Percentiles rank a stretch among this genome's conserved stretches.
Conservation (phyloP, 2,329 filamentous ascomycete species). For the Fonsecaea erecta region DNA sequence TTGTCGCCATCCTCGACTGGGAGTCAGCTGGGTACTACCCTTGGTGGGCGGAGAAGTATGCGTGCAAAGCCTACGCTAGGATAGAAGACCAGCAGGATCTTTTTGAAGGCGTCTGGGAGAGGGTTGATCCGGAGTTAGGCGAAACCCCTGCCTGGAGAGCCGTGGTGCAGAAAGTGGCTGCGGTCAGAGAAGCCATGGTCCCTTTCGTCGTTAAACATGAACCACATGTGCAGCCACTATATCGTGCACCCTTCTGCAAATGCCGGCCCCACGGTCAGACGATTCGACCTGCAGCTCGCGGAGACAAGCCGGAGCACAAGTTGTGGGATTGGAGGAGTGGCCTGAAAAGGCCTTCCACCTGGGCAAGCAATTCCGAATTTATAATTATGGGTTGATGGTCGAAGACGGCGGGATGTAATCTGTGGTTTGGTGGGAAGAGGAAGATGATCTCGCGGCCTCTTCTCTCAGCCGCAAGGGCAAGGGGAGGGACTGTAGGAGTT, state of each 20-base stretch:
- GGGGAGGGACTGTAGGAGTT: background rate
- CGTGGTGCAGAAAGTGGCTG: background rate
- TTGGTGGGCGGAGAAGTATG: constrained; percentile 26
- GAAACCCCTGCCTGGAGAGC: background rate
- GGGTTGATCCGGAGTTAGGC: background rate
- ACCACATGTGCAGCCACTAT: background rate
- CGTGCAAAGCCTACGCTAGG: background rate
- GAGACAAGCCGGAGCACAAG: background rate
- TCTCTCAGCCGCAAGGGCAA: background rate
- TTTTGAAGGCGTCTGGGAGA: background rate
- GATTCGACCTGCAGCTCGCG: background rate
- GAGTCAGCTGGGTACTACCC: constrained; percentile 38
- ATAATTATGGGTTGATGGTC: no score
- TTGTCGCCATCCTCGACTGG: constrained; percentile 39
- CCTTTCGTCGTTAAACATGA: background rate
- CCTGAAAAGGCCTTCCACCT: no score
- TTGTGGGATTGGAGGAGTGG: background rate
- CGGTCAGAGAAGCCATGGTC: background rate
- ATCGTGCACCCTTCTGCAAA: background rate
- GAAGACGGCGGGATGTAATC: background rate
- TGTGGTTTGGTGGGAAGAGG: background rate
- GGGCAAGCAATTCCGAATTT: no score
- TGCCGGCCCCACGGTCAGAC: background rate
- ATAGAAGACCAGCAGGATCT: background rate
- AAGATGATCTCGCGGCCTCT: background rate